These are phyloP conservation scores for Hibiscus syriacus DNA, from an alignment of 345 rosid genomes.

Conservation along the genomic window DNA sequence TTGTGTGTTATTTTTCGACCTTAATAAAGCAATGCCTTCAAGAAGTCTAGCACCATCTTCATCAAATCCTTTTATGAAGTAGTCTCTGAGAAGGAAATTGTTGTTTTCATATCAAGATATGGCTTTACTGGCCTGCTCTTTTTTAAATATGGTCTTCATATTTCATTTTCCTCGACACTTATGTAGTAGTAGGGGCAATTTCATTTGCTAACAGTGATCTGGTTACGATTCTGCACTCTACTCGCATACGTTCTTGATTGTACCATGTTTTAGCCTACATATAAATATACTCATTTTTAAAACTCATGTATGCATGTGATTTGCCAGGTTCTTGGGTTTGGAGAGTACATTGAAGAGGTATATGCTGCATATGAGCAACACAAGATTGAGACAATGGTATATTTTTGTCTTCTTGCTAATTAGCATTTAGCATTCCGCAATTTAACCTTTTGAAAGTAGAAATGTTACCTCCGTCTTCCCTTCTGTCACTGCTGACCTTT, in stretches of 20 bases:
- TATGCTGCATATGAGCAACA: constrained; percentile 98
- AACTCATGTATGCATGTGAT: not conserved
- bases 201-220: not conserved
- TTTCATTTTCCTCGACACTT: not conserved
- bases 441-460: not conserved
- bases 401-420: constrained; percentile 1
- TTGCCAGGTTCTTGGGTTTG: constrained; percentile 85
- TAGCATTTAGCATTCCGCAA: not conserved
- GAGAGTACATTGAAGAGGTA: constrained; percentile 94
- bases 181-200: not conserved
- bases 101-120: not conserved
- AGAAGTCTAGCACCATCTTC: not conserved
- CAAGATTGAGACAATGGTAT: constrained; percentile 89
- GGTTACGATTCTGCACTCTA: not conserved
- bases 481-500: not conserved
- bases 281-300: not conserved
- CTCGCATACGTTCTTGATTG: not conserved
- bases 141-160: not conserved
- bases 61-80: not conserved
- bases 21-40: not conserved
- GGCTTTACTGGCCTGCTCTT: not conserved
- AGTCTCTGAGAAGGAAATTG: not conserved
- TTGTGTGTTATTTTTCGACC: not conserved
- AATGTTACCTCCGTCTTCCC: not conserved
- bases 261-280: not conserved